These are phyloP conservation scores for Eimeria praecox DNA, from an alignment of 169 alveolate species.

Conservation along the genomic window DNA sequence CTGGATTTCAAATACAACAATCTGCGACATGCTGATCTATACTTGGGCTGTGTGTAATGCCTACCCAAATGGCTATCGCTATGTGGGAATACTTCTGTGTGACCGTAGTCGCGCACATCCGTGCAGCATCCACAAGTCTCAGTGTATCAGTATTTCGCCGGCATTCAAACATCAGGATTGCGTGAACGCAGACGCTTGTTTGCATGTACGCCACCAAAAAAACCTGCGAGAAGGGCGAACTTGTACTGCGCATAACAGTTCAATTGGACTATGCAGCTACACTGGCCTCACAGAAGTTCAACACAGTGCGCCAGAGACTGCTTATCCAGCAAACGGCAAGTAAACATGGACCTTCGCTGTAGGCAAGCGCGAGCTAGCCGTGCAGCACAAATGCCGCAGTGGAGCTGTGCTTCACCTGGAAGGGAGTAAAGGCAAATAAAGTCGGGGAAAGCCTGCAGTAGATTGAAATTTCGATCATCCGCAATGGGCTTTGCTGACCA, in stretches of 20 bases:
- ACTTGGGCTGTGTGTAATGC: neutral
- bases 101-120: neutral
- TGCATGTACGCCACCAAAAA: neutral
- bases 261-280: neutral
- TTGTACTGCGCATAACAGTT: neutral
- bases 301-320: neutral
- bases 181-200: neutral
- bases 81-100: neutral
- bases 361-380: slow-evolving; percentile 31
- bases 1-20: neutral
- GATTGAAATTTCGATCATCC: neutral
- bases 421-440: neutral
- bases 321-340: neutral
- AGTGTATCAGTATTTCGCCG: neutral
- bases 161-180: neutral
- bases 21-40: neutral
- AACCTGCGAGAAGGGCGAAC: too few species aligned
- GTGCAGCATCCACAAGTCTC: neutral
- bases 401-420: neutral
- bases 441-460: neutral
- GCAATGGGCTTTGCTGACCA: neutral
- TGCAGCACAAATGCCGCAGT: neutral
- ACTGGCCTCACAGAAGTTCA: neutral
- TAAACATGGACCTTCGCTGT: neutral
- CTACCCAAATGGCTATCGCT: neutral